Conservation (phyloP, 805 yeast species). For the Middelhovenomyces tepae region DNA sequence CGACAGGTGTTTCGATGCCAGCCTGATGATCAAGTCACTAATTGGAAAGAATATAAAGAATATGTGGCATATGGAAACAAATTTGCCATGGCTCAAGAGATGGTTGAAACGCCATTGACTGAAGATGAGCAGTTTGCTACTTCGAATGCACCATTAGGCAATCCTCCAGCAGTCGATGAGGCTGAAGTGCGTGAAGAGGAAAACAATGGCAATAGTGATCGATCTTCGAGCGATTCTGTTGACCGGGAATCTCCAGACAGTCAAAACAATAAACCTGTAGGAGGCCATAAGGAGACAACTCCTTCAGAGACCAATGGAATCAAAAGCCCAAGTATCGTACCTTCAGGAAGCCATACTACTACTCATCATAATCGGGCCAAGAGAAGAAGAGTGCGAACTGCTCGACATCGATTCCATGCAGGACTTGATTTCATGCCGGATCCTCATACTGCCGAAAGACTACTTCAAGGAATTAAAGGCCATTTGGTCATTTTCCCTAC, state of each 20-base stretch:
- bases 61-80: conserved; percentile 35
- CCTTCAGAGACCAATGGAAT: conserved; percentile 1
- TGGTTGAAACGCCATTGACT: conserved; percentile 27
- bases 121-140: background rate
- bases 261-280: too few species aligned
- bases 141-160: too few species aligned
- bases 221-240: too few species aligned
- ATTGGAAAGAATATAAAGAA: conserved; percentile 85
- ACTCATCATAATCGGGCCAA: conserved; percentile 2
- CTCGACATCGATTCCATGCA: conserved; percentile 17
- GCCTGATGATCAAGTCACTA: conserved; percentile 84
- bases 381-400: conserved; percentile 1
- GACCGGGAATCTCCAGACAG: too few species aligned
- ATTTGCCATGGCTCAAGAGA: conserved; percentile 25
- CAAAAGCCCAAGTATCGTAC: too few species aligned
- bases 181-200: too few species aligned
- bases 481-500: conserved; percentile 86
- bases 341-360: too few species aligned
- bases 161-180: too few species aligned
- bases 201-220: too few species aligned
- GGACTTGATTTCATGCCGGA: conserved; percentile 46
- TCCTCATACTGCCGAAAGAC: conserved; percentile 64
- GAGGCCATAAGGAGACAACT: background rate
- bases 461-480: conserved; percentile 69
- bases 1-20: conserved; percentile 85